These are phyloP conservation scores for Hypoxylon lienhwacheense DNA, from an alignment of 495 filamentous ascomycete species.

Conservation along the genomic window DNA sequence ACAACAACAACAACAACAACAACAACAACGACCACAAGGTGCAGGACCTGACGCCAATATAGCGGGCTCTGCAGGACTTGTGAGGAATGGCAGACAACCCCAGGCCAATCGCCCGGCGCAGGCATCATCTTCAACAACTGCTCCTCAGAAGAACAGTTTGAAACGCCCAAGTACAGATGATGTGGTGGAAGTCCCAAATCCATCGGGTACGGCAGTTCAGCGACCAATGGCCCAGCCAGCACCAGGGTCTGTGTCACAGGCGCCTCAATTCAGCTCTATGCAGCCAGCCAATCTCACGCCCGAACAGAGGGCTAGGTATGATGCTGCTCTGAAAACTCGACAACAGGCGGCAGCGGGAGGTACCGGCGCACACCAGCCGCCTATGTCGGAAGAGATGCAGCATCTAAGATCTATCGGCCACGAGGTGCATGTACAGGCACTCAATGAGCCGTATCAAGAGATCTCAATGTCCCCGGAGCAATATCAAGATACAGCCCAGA, in stretches of 20 bases:
- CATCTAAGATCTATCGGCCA: conserved; percentile 39
- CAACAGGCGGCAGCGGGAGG: conserved; percentile 16
- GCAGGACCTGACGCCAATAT: conserved; percentile 17
- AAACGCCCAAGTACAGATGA: conserved; percentile 70
- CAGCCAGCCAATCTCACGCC: conserved; percentile 57
- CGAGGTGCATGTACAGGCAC: conserved; percentile 35
- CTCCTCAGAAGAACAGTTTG: conserved; percentile 36
- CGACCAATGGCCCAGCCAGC: conserved; percentile 33
- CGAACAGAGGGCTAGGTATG: conserved; percentile 52
- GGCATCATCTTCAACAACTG: conserved; percentile 10
- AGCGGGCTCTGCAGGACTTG: conserved; percentile 18
- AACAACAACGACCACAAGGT: conserved; percentile 31
- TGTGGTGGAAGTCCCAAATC: conserved; percentile 56
- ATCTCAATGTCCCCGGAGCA: conserved; percentile 46
- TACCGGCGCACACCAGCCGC: conserved; percentile 8
- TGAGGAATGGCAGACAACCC: conserved; percentile 33
- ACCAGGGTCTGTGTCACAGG: conserved; percentile 8
- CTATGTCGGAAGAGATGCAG: conserved; percentile 32
- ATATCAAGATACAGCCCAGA: conserved; percentile 38
- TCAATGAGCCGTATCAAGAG: conserved; percentile 37
- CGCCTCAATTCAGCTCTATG: conserved; percentile 45
- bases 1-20: conserved; percentile 31
- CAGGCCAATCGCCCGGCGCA: conserved; percentile 27
- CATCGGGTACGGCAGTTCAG: conserved; percentile 42
- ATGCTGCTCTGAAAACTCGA: conserved; percentile 42